Evolutionary conservation across 1,284 basidiomycete species (phyloP).

Genomic region (Schizophyllum amplum): DNA sequence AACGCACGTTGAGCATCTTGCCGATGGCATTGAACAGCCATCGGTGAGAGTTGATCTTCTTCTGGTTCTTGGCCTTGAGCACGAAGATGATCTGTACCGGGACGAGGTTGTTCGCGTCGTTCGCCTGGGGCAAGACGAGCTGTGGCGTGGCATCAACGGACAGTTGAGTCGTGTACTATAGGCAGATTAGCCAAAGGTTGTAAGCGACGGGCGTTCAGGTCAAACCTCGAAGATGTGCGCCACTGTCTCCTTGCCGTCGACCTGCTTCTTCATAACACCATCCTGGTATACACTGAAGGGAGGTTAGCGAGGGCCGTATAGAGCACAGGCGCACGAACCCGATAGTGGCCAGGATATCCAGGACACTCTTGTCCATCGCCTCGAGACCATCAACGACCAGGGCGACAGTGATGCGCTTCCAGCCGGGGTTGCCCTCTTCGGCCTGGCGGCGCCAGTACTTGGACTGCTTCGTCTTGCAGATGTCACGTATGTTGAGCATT

Average conservation of each 20-base stretch:
- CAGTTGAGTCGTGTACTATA: conserved; percentile 83
- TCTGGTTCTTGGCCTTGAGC: conserved; percentile 94
- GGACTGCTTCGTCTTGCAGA: conserved; percentile 93
- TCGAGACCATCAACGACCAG: conserved; percentile 93
- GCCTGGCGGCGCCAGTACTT: conserved; percentile 86
- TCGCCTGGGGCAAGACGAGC: conserved; percentile 82
- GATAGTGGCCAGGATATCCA: conserved; percentile 83
- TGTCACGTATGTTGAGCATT: conserved; percentile 97
- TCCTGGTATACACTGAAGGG: conserved; percentile 71
- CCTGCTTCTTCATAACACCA: conserved; percentile 93
- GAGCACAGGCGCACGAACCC: conserved; percentile 18
- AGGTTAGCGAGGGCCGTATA: not conserved
- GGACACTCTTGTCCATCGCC: conserved; percentile 90
- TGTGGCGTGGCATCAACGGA: conserved; percentile 86
- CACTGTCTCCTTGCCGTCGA: conserved; percentile 90
- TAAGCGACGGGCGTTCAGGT: conserved; percentile 1
- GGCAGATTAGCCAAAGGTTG: conserved; percentile 9
- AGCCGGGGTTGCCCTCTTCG: conserved; percentile 83
- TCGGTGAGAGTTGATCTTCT: conserved; percentile 95
- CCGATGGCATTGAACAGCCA: conserved; percentile 99
- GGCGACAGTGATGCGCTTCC: conserved; percentile 92
- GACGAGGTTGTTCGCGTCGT: conserved; percentile 86
- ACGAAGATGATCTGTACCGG: conserved; percentile 96
- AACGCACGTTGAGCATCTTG: conserved; percentile 60
- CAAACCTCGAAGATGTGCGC: conserved; percentile 84